Conservation (phyloP, 164 flowering plant genomes). For the Santalum album region DNA sequence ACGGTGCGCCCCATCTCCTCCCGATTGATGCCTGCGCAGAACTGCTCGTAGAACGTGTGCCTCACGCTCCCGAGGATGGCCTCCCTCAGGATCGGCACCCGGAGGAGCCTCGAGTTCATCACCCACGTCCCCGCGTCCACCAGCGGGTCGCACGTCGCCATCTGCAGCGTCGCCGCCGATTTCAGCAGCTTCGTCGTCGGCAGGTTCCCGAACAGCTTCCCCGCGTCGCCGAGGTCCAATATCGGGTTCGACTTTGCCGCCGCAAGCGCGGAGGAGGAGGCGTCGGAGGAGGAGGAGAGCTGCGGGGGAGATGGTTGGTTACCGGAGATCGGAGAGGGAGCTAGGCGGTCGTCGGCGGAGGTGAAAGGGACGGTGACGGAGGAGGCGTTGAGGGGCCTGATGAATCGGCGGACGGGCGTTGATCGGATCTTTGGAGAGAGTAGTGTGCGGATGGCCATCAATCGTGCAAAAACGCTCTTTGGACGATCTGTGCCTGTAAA, state of each 20-base stretch:
- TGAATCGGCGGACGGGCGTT: no score
- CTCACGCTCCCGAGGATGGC: constrained; percentile 21
- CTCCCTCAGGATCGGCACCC: constrained; percentile 15
- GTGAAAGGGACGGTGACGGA: not conserved
- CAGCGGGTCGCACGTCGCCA: constrained; percentile 43
- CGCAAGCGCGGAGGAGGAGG: not conserved
- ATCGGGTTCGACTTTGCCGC: not conserved
- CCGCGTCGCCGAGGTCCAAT: constrained; percentile 31
- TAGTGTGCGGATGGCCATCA: not conserved
- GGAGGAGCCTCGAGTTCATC: constrained; percentile 54
- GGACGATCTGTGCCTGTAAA: no score
- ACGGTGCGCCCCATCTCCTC: constrained; percentile 41
- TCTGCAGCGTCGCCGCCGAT: constrained; percentile 36
- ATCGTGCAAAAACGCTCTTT: no score
- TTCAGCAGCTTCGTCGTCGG: constrained; percentile 36
- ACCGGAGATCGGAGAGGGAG: no score
- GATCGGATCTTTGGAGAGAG: not conserved
- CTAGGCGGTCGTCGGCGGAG: no score
- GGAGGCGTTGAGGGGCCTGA: no score
- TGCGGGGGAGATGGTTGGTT: no score
- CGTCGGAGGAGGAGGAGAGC: not conserved
- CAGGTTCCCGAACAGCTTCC: constrained; percentile 44
- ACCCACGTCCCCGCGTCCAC: constrained; percentile 67
- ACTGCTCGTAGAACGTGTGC: constrained; percentile 64
- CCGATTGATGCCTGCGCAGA: constrained; percentile 57